Base-by-base conservation (phyloP, 2,329 filamentous ascomycete species). In the Botryotinia narcissicola region DNA sequence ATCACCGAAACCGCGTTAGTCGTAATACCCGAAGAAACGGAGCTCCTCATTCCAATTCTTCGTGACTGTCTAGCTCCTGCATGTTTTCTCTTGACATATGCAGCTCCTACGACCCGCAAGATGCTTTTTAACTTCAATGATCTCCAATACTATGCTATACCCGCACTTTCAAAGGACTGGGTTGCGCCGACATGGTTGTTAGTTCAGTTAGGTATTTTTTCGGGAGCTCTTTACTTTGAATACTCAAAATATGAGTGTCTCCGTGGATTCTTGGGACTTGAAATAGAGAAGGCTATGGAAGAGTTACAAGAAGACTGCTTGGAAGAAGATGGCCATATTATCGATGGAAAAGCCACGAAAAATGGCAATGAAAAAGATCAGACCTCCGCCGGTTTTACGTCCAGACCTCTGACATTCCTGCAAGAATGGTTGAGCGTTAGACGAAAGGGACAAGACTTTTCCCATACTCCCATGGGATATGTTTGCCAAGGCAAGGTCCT, bases 21-120 rank as follows among this genome's bases (percentile, higher is more conserved):
- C 2, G 78, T 92, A 2, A 88, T 87, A 42, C 87, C 89, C 0
- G 90, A 92, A 75, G 91, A 93, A 78, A 89, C 86, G 0, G 88
- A 92, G 72, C 63, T 77, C 0, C 75, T 92, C 0, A 83, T 92
- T 4, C 83, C 84, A 0, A 74, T 83, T 0, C 75, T 91, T 57
- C 80, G 80, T 10, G 29, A 61, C 0, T 20, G 59, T 0, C 32
- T 51, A 7, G 54, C 48, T 0, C 48, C 78, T 2, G 4, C 25
- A 0, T 84, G 84, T 0, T 83, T 87, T 72, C 81, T 92, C 0
- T 77, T 91, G 0, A 81, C 84, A 0, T 92, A 92, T 74, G 84
- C 89, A 0, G 86, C 90, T 0, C 88, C 91, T 0, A 84, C 90
- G 0, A 91, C 90, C 0, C 84, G 85, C 44, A 83, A 84, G 1